These are phyloP conservation scores for Rutidosis leptorrhynchoides DNA, from an alignment of 129 eudicot genomes.

Conservation along the genomic window DNA sequence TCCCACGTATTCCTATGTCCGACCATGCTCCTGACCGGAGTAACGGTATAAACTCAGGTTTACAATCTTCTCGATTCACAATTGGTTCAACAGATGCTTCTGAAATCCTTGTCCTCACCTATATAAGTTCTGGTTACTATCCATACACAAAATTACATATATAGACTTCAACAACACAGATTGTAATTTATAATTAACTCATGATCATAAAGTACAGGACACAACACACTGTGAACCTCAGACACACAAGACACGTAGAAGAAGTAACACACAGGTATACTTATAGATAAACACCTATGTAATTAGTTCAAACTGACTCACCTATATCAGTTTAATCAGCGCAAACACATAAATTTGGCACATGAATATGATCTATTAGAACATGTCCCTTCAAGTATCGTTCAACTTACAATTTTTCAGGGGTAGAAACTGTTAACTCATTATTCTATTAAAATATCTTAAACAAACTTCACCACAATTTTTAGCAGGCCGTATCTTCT, in stretches of 20 bases:
- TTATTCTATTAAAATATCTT: too few relatives aligned
- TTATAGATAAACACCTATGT: not conserved
- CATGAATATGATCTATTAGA: not conserved
- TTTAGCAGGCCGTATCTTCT: too few relatives aligned
- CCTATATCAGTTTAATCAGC: not conserved
- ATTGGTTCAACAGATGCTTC: conserved; percentile 47
- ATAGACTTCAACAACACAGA: not conserved
- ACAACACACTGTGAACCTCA: not conserved
- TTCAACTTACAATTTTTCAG: too few relatives aligned
- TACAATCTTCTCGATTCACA: conserved; percentile 29
- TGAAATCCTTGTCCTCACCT: conserved; percentile 56
- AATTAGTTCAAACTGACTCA: not conserved
- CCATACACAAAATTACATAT: conserved; percentile 6
- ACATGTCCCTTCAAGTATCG: too few relatives aligned
- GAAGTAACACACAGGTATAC: not conserved
- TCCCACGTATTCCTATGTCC: conserved; percentile 85
- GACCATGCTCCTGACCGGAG: conserved; percentile 98
- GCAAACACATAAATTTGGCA: not conserved
- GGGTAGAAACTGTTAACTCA: too few relatives aligned
- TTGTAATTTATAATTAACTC: not conserved
- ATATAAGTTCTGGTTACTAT: conserved; percentile 40
- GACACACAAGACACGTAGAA: not conserved
- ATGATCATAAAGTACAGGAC: conserved; percentile 9
- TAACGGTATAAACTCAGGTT: conserved; percentile 50
- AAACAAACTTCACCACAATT: too few relatives aligned